Base-by-base conservation (phyloP, 2,329 filamentous ascomycete species). In the Hypoxylon sp. region DNA sequence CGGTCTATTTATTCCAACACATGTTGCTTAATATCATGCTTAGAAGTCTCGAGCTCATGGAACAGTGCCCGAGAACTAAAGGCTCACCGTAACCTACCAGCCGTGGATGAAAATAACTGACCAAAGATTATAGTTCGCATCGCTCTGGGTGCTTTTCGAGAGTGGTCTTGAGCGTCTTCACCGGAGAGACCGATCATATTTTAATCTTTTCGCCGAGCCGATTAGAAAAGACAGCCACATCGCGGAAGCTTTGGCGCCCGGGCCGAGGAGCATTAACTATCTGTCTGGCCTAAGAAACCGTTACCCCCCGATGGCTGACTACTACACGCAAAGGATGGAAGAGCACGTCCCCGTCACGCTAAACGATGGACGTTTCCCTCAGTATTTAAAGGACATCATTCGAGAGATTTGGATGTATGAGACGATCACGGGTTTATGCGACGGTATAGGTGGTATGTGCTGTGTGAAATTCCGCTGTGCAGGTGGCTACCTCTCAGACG, bases 71-170 rank as follows among this genome's bases (percentile, higher is more conserved):
- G 30, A 21, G n/a, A 38, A 10, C 46, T n/a, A 52, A 52, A 38
- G 11, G 10, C 50, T 38, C 19, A 25, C 14, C 10, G 17, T 25
- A 25, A 38, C 32, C 3, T 21, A 38, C 6, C 25, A 45, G 21
- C 41, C 21, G 1, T 36, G 5, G 19, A 34, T 10, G n/a, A n/a
- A n/a, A 3, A 3, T 23, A 23, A 23, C 58, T 66, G 49, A 68
- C 50, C 19, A 32, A 2, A 38, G 2, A 21, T 17, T 28, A 14
- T 45, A 69, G 51, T 69, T 75, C 23, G 46, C 65, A 5, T 72
- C 70, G 1, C 43, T 74, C 2, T 75, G 68, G 69, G 2, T 68
- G 5, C 0, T 73, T 1, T 0, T 74, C 0, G 73, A 75, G n/a
- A 23, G 60, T 2, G 25, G 1, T 1, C 23, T 74, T 6, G 70